phyloP scores from a whole-genome alignment of 2,329 filamentous ascomycete genomes.

The Colletotrichum siamense region DNA sequence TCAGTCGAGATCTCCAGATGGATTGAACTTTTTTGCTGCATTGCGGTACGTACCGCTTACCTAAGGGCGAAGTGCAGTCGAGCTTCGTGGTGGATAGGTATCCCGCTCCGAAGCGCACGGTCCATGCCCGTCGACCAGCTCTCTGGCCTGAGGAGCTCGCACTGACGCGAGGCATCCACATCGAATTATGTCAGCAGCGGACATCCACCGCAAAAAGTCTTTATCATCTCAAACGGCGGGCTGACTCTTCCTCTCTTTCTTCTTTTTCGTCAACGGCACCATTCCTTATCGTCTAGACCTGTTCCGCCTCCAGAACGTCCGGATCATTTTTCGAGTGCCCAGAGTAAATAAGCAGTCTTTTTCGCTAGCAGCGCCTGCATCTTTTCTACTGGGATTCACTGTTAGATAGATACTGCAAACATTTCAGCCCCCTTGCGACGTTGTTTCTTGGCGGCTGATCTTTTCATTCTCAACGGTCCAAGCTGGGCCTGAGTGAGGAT shows the following conservation, averaged over 20 bases:
- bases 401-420: slow-evolving; percentile 98
- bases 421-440: slow-evolving; percentile 43
- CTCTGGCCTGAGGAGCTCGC: background rate
- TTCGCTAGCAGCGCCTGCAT: slow-evolving; percentile 97
- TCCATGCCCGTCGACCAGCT: background rate
- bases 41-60: slow-evolving; percentile 29
- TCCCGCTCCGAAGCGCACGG: background rate
- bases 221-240: slow-evolving; percentile 11
- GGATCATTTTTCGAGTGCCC: slow-evolving; percentile 92
- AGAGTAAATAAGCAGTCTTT: slow-evolving; percentile 85
- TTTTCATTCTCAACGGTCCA: background rate
- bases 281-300: slow-evolving; percentile 96
- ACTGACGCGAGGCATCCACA: background rate
- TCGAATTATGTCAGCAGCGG: slow-evolving; percentile 9
- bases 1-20: slow-evolving; percentile 15
- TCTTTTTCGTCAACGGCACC: slow-evolving; percentile 64
- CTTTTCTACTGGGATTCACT: slow-evolving; percentile 73
- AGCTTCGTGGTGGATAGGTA: background rate
- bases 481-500: background rate
- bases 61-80: background rate
- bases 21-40: slow-evolving; percentile 33
- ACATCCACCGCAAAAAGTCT: background rate
- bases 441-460: background rate
- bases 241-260: slow-evolving; percentile 29
- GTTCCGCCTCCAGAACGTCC: slow-evolving; percentile 72